phyloP scores from a whole-genome alignment of 2,329 filamentous ascomycete genomes.

The Metarhizium anisopliae region DNA sequence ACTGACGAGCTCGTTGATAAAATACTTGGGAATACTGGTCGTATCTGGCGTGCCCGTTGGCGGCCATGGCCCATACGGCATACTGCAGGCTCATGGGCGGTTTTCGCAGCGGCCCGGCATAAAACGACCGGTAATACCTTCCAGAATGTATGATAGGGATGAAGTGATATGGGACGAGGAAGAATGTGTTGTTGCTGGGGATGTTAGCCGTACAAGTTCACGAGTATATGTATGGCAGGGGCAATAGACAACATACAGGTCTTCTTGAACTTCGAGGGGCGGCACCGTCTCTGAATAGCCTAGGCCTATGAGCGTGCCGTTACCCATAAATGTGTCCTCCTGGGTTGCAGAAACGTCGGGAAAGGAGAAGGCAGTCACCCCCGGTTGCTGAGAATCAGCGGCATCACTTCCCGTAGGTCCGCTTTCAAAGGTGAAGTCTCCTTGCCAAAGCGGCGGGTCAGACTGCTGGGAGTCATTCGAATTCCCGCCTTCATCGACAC shows the following conservation, averaged over 20 bases:
- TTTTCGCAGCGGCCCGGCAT: slow-evolving; percentile 61
- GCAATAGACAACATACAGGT: slow-evolving; percentile 51
- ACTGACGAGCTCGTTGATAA: slow-evolving; percentile 73
- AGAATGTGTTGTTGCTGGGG: slow-evolving; percentile 62
- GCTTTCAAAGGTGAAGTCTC: slow-evolving; percentile 8
- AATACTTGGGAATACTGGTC: slow-evolving; percentile 64
- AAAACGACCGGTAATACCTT: slow-evolving; percentile 66
- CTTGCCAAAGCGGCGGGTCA: slow-evolving; percentile 2
- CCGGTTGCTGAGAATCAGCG: slow-evolving; percentile 5
- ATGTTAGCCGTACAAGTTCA: background rate
- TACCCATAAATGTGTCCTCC: slow-evolving; percentile 6
- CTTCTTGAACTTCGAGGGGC: slow-evolving; percentile 68
- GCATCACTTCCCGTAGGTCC: slow-evolving; percentile 9
- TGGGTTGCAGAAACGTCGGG: slow-evolving; percentile 11
- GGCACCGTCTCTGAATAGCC: slow-evolving; percentile 78
- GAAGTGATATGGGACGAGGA: slow-evolving; percentile 62
- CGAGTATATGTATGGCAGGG: background rate
- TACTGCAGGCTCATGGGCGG: slow-evolving; percentile 80
- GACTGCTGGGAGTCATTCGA: slow-evolving; percentile 1
- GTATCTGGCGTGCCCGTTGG: slow-evolving; percentile 65
- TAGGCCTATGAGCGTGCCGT: slow-evolving; percentile 55
- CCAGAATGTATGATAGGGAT: slow-evolving; percentile 71
- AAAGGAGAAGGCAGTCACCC: slow-evolving; percentile 7
- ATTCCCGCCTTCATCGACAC: slow-evolving; percentile 7
- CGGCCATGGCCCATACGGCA: slow-evolving; percentile 76